These are phyloP conservation scores for Zygotorulaspora danielsina DNA, from an alignment of 805 yeast species.

Conservation along the genomic window DNA sequence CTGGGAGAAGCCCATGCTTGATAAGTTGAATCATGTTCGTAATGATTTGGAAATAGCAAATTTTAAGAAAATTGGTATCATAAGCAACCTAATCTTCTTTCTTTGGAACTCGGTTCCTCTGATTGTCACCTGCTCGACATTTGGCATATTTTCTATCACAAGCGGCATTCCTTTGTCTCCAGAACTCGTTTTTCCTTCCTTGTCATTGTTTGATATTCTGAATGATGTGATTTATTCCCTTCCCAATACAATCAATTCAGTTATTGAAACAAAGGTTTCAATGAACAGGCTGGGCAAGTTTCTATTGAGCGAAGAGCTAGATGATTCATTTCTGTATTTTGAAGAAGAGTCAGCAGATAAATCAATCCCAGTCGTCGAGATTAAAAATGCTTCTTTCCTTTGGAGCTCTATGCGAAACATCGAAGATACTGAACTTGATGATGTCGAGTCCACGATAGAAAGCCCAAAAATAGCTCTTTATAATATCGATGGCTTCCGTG, in stretches of 20 bases:
- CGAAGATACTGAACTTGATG: constrained; percentile 28
- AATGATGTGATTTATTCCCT: constrained; percentile 56
- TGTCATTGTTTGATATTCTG: constrained; percentile 54
- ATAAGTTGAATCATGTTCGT: constrained; percentile 48
- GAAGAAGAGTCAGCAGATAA: constrained; percentile 21
- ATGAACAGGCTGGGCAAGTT: constrained; percentile 50
- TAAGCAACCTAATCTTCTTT: constrained; percentile 46
- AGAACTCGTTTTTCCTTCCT: constrained; percentile 65
- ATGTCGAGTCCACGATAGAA: constrained; percentile 42
- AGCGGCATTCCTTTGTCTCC: constrained; percentile 53
- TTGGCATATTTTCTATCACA: constrained; percentile 48
- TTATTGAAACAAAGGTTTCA: constrained; percentile 58
- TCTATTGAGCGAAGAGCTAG: constrained; percentile 45
- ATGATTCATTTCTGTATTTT: constrained; percentile 35
- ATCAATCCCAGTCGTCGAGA: constrained; percentile 36
- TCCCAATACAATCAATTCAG: constrained; percentile 52
- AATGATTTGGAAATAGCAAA: constrained; percentile 55
- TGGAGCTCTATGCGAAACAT: constrained; percentile 40
- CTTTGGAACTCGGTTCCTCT: constrained; percentile 65
- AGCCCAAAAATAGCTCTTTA: constrained; percentile 48
- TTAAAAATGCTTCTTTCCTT: constrained; percentile 49
- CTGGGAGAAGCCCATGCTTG: constrained; percentile 64
- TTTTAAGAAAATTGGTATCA: constrained; percentile 45
- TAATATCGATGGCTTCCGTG: constrained; percentile 44
- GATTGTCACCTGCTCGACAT: constrained; percentile 58